Evolutionary conservation across 75 land plant species (phyloP).

Genomic region (Isoetes taiwanensis): DNA sequence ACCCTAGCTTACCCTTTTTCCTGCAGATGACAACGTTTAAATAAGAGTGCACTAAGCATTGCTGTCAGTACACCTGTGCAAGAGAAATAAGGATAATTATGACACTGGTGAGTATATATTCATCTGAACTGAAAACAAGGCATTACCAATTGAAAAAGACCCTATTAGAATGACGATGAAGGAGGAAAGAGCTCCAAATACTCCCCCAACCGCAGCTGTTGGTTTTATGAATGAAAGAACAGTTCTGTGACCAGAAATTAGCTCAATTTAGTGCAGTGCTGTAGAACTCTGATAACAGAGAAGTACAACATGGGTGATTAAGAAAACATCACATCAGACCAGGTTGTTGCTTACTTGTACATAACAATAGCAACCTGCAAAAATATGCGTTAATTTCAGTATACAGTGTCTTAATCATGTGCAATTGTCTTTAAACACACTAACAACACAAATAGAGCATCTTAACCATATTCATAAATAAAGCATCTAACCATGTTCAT

Average conservation of each 20-base stretch:
- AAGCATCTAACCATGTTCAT: background rate
- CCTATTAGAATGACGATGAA: conserved; percentile 22
- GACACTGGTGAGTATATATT: background rate
- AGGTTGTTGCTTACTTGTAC: conserved; percentile 14
- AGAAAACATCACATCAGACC: background rate
- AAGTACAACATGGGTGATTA: background rate
- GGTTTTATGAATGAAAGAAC: conserved; percentile 16
- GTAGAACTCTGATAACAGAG: background rate
- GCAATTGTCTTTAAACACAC: background rate
- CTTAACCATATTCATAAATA: background rate
- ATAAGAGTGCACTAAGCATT: conserved; percentile 19
- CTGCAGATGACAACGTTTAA: conserved; percentile 22
- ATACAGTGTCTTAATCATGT: background rate
- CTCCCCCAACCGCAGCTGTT: conserved; percentile 8
- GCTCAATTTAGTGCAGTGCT: background rate
- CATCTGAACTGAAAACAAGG: background rate
- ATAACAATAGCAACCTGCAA: conserved; percentile 27
- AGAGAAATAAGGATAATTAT: background rate
- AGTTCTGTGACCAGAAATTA: conserved; percentile 9
- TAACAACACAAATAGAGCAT: background rate
- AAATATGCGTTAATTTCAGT: background rate
- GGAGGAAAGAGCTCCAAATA: conserved; percentile 13
- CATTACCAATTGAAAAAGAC: conserved; percentile 23
- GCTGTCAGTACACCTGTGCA: conserved; percentile 17
- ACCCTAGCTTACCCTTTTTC: conserved; percentile 25